Base-by-base conservation (phyloP, 164 flowering plant genomes). In the Chloranthus sessilifolius region DNA sequence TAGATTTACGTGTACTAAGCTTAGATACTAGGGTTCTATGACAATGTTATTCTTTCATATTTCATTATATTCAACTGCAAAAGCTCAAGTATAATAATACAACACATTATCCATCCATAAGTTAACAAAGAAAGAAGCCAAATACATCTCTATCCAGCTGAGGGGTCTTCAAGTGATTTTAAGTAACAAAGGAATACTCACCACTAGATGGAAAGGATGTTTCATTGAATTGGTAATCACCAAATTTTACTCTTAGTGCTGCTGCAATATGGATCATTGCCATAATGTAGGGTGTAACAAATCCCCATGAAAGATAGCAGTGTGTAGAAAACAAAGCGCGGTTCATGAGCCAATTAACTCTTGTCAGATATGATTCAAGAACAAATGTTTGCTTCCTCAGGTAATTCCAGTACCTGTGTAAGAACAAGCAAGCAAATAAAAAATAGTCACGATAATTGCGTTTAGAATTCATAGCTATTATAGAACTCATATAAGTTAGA, bases 381-480 rank as follows among this genome's bases (percentile, higher is more conserved):
- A 91, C 98, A 73, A 91, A 91, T 40, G 98, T 88, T 67, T 91
- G 98, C 77, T 91, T 91, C 68, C 96, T 80, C 79, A 91, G 66
- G 70, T 91, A 91, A 71, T 91, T 91, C 98, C 98, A 91, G 51
- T 88, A 91, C 77, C 98, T 91, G 58, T 29, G 78, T 4, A 42
- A 40, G 29, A 70, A 50, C 29, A 11, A 31, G 27, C 22, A 7
- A 29, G 51, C 29, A 47, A 62, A 22, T 10, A 33, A 30, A n/a
- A 12, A 26, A 44, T 7, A 19, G 16, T 22, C 11, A 19, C 31
- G 5, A 30, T 12, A 34, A 35, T 24, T 29, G 14, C 11, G 43
- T 28, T 55, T 25, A n/a, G n/a, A n/a, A n/a, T n/a, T n/a, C n/a
- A n/a, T n/a, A n/a, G n/a, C n/a, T n/a, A n/a, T n/a, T n/a, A n/a